A percentile compares a stretch with the other conserved stretches of the same genome.
These are phyloP conservation scores for Linum tenue DNA, from an alignment of 345 rosid genomes.

Conservation along the genomic window DNA sequence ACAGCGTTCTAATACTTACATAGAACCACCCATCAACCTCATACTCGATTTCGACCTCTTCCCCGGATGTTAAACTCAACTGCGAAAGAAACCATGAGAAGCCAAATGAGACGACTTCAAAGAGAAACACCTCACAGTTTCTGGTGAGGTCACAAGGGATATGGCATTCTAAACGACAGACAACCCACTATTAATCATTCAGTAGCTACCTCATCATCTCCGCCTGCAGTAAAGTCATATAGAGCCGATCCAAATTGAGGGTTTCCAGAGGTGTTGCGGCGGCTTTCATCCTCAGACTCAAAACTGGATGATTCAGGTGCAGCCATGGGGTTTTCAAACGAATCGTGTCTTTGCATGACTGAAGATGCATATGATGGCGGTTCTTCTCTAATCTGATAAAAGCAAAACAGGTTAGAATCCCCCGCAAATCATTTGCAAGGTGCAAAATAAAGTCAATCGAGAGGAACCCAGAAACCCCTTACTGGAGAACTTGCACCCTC, in stretches of 20 bases:
- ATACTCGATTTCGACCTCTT: slow-evolving; percentile 82
- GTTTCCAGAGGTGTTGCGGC: slow-evolving; percentile 40
- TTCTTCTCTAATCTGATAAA: slow-evolving; percentile 74
- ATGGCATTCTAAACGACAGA: too few species aligned
- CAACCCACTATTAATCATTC: too few species aligned
- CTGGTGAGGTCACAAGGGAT: too few species aligned
- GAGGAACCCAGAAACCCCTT: slow-evolving; percentile 19
- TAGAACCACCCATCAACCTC: slow-evolving; percentile 99
- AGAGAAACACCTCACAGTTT: neutral
- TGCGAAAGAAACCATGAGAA: slow-evolving; percentile 27
- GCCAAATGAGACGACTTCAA: too few species aligned
- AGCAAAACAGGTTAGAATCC: neutral
- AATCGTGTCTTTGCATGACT: slow-evolving; percentile 38
- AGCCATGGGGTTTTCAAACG: slow-evolving; percentile 74
- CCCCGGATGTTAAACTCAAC: slow-evolving; percentile 88
- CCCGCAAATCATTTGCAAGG: neutral
- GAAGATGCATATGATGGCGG: slow-evolving; percentile 79
- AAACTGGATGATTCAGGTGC: slow-evolving; percentile 52
- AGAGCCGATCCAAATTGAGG: slow-evolving; percentile 70
- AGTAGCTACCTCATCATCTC: slow-evolving; percentile 81
- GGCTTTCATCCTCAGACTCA: slow-evolving; percentile 56
- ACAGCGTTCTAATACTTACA: slow-evolving; percentile 40
- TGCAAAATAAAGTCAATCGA: slow-evolving; percentile 1
- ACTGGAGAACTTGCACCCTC: slow-evolving; percentile 73
- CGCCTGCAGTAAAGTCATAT: slow-evolving; percentile 96